Evolutionary conservation across 108 stramenopile species (phyloP), one percentile per base, ranked within the genome.

Genomic region (Fragilaria radians): DNA sequence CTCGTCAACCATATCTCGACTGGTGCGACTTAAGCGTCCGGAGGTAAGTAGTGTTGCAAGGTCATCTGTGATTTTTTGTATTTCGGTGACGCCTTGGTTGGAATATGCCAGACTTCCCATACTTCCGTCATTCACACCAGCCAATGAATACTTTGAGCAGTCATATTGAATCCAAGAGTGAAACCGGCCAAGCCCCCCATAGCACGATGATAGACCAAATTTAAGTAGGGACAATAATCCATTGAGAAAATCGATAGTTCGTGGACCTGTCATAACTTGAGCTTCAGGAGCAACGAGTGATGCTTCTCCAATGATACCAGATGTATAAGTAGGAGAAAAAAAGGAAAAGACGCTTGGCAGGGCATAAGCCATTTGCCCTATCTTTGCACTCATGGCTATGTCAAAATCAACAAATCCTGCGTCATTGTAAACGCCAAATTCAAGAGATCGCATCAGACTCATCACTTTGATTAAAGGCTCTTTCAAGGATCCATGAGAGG

Each of bases 401-500:
- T 32, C 24, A 3, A 74, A 24, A 18, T 48, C 32, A 23, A 61
- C 48, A 25, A 22, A 56, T n/a, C 36, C 36, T 11, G 14, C 36
- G 14, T 42, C 14, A 3, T 17, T 3, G 1, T 23, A 2, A 23
- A 22, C 25, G 4, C 31, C 30, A 22, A 73, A 83, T n/a, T 83
- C 76, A 59, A 89, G 55, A 31, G 77, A 63, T 28, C 83, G 52
- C 70, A 86, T 57, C 4, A 84, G 45, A 52, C 73, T 54, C 42
- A 78, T 33, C 28, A 84, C 54, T 65, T 74, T 76, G 18, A 84
- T 27, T 19, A 83, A 65, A 0, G 88, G 82, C 66, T 89, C 85
- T 32, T 71, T 59, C 5, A 88, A 33, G n/a, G 67, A 55, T 9
- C 86, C 86, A 67, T 63, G 55, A 46, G 70, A 62, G 4, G 84